These are phyloP conservation scores for Carex pumila DNA, from an alignment of 176 grass and related monocot genomes.

Conservation along the genomic window DNA sequence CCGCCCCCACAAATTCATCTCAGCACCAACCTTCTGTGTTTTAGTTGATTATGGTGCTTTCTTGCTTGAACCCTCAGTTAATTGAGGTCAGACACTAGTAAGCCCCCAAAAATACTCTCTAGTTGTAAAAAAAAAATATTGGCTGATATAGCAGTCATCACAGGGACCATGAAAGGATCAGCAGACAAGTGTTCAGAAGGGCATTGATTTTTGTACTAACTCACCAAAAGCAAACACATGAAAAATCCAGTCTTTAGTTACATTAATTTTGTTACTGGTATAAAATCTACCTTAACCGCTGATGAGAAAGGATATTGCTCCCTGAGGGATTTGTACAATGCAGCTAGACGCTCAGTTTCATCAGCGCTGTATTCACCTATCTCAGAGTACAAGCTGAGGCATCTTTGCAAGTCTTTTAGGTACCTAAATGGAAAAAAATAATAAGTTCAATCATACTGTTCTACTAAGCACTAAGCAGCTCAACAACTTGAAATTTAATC, in stretches of 20 bases:
- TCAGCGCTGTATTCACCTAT: slow-evolving; percentile 69
- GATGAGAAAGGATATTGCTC: slow-evolving; percentile 87
- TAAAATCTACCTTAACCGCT: slow-evolving; percentile 73
- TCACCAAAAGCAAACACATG: background rate
- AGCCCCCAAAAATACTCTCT: background rate
- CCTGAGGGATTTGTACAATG: slow-evolving; percentile 76
- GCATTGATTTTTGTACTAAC: background rate
- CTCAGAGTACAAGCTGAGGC: slow-evolving; percentile 71
- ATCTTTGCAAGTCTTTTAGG: slow-evolving; percentile 84
- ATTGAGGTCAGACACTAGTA: background rate
- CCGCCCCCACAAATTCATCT: too few relatives aligned
- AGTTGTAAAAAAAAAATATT: background rate
- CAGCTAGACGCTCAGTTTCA: slow-evolving; percentile 57
- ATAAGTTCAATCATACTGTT: background rate
- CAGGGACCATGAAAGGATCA: background rate
- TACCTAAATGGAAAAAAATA: slow-evolving; percentile 44
- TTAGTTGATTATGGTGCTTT: background rate
- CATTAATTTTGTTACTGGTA: background rate
- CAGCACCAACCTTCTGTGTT: background rate
- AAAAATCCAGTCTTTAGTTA: background rate
- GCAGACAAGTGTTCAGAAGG: background rate
- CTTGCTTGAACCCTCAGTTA: background rate
- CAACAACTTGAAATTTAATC: background rate
- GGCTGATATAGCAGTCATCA: background rate
- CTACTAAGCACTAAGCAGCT: background rate